phyloP scores from a whole-genome alignment of 2,329 filamentous ascomycete genomes.

The Amauroascus niger region DNA sequence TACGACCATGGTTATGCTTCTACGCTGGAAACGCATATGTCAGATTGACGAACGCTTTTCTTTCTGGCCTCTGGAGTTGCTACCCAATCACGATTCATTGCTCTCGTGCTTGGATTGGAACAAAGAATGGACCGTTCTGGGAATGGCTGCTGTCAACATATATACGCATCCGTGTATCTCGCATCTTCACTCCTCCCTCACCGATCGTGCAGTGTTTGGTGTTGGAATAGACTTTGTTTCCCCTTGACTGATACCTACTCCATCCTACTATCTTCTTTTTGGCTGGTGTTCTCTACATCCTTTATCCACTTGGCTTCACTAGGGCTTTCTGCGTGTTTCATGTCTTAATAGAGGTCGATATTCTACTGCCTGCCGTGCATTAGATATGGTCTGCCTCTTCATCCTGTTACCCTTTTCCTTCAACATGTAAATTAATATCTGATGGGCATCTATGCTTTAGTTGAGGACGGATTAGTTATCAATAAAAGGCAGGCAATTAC shows the following conservation, averaged over 20 bases:
- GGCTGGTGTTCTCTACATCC: neutral
- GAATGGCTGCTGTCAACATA: neutral
- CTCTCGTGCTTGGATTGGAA: neutral
- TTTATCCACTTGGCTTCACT: neutral
- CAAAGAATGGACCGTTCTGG: neutral
- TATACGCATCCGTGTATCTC: neutral
- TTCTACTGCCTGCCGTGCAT: neutral
- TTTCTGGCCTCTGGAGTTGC: neutral
- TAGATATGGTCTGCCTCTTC: neutral
- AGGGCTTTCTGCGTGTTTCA: neutral
- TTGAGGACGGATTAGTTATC: neutral
- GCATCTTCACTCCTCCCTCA: neutral
- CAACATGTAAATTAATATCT: slow-evolving; percentile 10
- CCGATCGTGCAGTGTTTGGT: slow-evolving; percentile 8
- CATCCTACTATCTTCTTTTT: neutral
- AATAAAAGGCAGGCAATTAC: neutral
- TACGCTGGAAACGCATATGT: neutral
- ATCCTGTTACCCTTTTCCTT: neutral
- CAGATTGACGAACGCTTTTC: neutral
- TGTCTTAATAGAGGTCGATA: neutral
- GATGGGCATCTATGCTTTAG: neutral
- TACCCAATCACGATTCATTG: neutral
- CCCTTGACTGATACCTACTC: neutral
- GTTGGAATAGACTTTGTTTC: neutral
- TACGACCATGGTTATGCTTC: neutral